These are phyloP conservation scores for Epithele typhae DNA, from an alignment of 768 basidiomycete genomes.

Conservation along the genomic window DNA sequence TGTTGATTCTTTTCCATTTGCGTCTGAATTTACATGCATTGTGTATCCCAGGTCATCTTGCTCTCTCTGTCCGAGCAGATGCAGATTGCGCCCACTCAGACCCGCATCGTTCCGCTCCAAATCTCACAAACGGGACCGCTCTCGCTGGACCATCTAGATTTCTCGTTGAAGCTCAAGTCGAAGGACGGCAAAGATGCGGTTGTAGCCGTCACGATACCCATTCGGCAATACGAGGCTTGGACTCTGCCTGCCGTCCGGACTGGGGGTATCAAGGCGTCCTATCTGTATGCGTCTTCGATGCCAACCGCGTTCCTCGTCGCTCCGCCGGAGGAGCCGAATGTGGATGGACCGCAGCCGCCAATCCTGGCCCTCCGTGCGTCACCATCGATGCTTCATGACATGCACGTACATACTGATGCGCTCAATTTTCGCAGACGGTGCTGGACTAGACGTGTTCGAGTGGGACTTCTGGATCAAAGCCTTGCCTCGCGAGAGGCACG, in stretches of 20 bases:
- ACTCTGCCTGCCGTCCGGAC: constrained; percentile 28
- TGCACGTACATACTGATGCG: too few relatives aligned
- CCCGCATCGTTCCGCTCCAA: constrained; percentile 51
- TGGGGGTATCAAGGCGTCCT: constrained; percentile 45
- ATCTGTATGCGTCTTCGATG: constrained; percentile 49
- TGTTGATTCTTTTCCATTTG: too few relatives aligned
- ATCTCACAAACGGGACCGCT: constrained; percentile 41
- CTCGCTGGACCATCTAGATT: constrained; percentile 28
- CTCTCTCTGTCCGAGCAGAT: constrained; percentile 19
- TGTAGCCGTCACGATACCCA: constrained; percentile 26
- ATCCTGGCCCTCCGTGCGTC: constrained; percentile 63
- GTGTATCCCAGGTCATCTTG: too few relatives aligned
- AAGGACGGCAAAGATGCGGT: neutral
- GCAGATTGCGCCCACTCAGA: constrained; percentile 59
- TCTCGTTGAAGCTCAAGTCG: constrained; percentile 35
- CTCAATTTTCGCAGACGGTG: constrained; percentile 58
- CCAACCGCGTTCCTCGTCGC: constrained; percentile 57
- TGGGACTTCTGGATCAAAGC: constrained; percentile 59
- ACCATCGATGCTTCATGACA: too few relatives aligned
- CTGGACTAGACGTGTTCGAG: constrained; percentile 69
- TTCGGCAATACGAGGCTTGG: constrained; percentile 45
- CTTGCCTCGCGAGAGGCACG: constrained; percentile 50
- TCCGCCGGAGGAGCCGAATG: constrained; percentile 43
- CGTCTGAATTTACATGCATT: too few relatives aligned
- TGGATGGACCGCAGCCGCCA: constrained; percentile 36